phyloP scores from a whole-genome alignment of 495 filamentous ascomycete species.

The Hypoxylon trugodes region DNA sequence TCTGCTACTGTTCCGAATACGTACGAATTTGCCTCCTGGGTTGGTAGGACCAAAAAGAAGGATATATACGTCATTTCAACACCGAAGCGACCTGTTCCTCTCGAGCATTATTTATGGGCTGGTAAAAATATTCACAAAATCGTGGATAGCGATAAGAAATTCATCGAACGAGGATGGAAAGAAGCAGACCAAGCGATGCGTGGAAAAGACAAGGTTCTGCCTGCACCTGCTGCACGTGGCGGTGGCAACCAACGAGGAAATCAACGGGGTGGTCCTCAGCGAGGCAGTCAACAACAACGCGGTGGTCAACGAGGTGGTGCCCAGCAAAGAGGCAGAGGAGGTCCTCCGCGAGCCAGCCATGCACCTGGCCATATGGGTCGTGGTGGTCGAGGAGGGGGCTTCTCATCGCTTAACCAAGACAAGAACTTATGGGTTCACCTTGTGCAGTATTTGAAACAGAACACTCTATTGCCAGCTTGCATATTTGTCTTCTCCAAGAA shows the following conservation, averaged over 20 bases:
- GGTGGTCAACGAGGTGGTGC: constrained; percentile 65
- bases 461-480: constrained; percentile 86
- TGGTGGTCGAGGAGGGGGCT: constrained; percentile 80
- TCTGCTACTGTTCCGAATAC: constrained; percentile 98
- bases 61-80: constrained; percentile 99
- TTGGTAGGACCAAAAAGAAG: constrained; percentile 96
- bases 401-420: constrained; percentile 89
- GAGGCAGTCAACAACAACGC: constrained; percentile 60
- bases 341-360: constrained; percentile 65
- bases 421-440: constrained; percentile 97
- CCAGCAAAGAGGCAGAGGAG: constrained; percentile 65
- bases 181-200: constrained; percentile 85
- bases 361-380: constrained; percentile 84
- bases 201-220: constrained; percentile 76
- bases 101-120: constrained; percentile 97
- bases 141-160: constrained; percentile 89
- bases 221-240: constrained; percentile 57
- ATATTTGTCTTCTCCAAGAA: constrained; percentile 99
- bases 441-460: constrained; percentile 87
- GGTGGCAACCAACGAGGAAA: constrained; percentile 63
- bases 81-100: constrained; percentile 89
- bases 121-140: constrained; percentile 93
- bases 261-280: constrained; percentile 59
- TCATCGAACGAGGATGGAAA: constrained; percentile 92
- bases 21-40: constrained; percentile 97